Evolutionary conservation across 306 rosid genomes (phyloP).

Genomic region (Abrus precatorius): DNA sequence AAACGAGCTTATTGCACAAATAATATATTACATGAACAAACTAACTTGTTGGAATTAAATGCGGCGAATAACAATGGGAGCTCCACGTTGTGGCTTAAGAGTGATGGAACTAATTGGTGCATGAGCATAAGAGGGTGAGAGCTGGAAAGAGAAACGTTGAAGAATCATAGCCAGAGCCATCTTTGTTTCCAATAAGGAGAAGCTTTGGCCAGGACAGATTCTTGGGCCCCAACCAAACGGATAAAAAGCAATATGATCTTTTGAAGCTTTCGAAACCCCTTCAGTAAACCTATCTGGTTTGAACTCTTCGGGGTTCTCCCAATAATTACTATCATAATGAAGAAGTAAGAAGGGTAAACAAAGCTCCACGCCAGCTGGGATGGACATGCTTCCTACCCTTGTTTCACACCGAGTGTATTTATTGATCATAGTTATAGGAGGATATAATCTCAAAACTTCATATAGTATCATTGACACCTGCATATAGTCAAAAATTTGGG

Average conservation of each 20-base stretch:
- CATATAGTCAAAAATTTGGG: not conserved
- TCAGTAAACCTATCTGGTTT: not conserved
- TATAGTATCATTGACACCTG: constrained; percentile 9
- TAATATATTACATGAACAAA: too few relatives aligned
- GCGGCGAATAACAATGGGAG: constrained; percentile 1
- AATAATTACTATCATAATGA: not conserved
- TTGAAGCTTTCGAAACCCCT: constrained; percentile 20
- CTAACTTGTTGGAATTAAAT: not conserved
- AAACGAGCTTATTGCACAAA: too few relatives aligned
- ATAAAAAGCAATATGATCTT: constrained; percentile 5
- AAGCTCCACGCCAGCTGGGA: not conserved
- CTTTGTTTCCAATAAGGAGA: not conserved
- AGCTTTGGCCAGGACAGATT: constrained; percentile 12
- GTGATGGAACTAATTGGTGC: not conserved
- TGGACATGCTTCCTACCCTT: not conserved
- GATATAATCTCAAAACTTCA: constrained; percentile 21
- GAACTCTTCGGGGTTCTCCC: constrained; percentile 10
- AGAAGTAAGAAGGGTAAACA: not conserved
- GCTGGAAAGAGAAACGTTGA: not conserved
- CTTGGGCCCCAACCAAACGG: not conserved
- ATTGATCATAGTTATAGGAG: not conserved
- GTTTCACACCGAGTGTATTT: constrained; percentile 5
- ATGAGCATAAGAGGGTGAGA: constrained; percentile 21
- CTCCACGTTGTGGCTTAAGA: not conserved
- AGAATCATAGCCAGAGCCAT: constrained; percentile 7